Evolutionary conservation across 164 flowering plant species (phyloP), one percentile per base, ranked within the genome.

Genomic region (Magnolia changhungtana): DNA sequence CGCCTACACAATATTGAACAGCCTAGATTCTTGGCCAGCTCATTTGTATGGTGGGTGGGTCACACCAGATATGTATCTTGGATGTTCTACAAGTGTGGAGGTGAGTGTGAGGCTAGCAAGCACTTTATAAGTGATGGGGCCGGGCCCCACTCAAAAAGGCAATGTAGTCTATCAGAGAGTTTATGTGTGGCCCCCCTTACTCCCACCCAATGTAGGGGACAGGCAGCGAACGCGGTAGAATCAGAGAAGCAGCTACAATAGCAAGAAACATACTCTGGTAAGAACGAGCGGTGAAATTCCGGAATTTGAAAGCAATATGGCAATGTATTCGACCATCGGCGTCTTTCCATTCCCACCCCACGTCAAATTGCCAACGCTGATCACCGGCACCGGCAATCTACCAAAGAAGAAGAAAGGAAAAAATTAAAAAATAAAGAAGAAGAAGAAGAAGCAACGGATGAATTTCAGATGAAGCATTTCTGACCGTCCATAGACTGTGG

Each of bases 271-370:
- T 83, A 90, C 98, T 89, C 98, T 85, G 14, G 92, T 88, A 16
- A 93, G 96, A 78, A 93, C 87, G 76, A 95, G 94, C 74, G 98
- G 93, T 19, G 88, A 81, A 81, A 93, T 79, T 51, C 92, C 89
- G 37, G 80, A 81, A 80, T 83, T 74, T 19, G 82, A 75, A 6
- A 93, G 83, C 72, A 71, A 85, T 3, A 50, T 80, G 18, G 96
- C 90, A 9, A 95, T 77, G 79, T 81, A 90, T 77, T 91, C 98
- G 19, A 89, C 98, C 98, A 95, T 95, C 8, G 98, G 98, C 14
- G 98, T 95, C 88, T 95, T 93, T 79, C 98, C 98, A 84, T 91
- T 95, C 52, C 98, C 98, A 65, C 98, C 98, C 95, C 94, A 95
- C 19, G 95, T 95, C 85, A 95, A 83, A 84, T 95, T 95, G 71